phyloP scores from a whole-genome alignment of 257 asterid species.

The Apocynum venetum region DNA sequence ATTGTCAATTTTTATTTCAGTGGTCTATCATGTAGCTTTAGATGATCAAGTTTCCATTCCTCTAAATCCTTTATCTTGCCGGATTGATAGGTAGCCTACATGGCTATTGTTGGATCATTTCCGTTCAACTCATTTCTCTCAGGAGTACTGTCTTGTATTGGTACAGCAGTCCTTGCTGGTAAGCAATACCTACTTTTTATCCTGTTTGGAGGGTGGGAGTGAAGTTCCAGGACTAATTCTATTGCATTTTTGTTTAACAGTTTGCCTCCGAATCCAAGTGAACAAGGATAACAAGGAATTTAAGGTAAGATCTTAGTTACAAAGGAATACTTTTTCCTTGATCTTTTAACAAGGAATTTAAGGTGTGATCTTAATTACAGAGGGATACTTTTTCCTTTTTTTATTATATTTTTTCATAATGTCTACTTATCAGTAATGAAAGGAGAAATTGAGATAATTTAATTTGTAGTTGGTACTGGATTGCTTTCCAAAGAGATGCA shows the following conservation, averaged over 20 bases:
- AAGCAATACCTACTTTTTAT: conserved; percentile 13
- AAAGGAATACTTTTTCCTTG: background rate
- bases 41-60: background rate
- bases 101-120: conserved; percentile 90
- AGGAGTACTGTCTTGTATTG: conserved; percentile 92
- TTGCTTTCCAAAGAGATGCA: background rate
- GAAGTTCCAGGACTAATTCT: background rate
- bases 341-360: conserved; percentile 58
- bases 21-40: background rate
- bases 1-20: background rate
- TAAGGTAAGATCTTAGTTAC: conserved; percentile 45
- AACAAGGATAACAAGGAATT: conserved; percentile 90
- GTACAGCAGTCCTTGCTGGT: conserved; percentile 98
- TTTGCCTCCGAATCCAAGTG: conserved; percentile 87
- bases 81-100: conserved; percentile 64
- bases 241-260: conserved; percentile 35
- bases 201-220: background rate
- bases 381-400: background rate
- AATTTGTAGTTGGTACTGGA: background rate
- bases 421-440: background rate
- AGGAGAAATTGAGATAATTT: background rate
- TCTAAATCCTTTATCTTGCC: background rate
- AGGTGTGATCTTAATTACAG: conserved; percentile 40
- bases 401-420: background rate
- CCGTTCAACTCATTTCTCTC: conserved; percentile 98